phyloP scores from a whole-genome alignment of 2,329 filamentous ascomycete genomes.

The Colletotrichum scovillei region DNA sequence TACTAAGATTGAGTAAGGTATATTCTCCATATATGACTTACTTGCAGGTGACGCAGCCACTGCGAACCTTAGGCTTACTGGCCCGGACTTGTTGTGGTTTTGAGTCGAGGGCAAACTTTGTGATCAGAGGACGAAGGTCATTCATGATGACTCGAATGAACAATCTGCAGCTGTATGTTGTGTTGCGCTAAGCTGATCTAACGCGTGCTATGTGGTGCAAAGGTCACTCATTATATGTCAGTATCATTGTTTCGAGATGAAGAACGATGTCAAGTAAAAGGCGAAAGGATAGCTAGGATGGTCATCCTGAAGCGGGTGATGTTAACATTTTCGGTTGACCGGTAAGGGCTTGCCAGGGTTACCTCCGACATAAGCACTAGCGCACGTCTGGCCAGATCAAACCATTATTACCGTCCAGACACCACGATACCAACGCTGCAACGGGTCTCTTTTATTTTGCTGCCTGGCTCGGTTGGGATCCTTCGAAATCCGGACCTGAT shows the following conservation, averaged over 20 bases:
- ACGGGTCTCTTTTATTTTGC: not conserved
- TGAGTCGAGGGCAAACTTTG: not conserved
- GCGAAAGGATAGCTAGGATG: not conserved
- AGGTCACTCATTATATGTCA: not conserved
- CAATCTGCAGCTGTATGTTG: not conserved
- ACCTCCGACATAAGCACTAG: not conserved
- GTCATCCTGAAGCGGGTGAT: not conserved
- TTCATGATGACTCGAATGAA: not conserved
- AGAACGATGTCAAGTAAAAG: not conserved
- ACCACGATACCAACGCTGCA: not conserved
- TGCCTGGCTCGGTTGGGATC: not conserved
- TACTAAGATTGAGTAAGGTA: not conserved
- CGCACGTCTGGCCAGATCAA: not conserved
- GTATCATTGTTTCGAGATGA: not conserved
- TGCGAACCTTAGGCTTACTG: constrained; percentile 20
- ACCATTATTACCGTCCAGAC: not conserved
- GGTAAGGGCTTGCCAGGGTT: not conserved
- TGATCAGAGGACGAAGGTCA: not conserved
- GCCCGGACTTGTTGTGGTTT: not conserved
- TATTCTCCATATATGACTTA: not conserved
- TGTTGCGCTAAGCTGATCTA: not conserved
- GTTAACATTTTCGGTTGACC: no score
- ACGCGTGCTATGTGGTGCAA: not conserved
- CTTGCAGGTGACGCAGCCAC: constrained; percentile 25
- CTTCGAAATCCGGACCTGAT: not conserved